phyloP scores from a whole-genome alignment of 805 yeast species.

The Kregervanrija pseudodelftensis region DNA sequence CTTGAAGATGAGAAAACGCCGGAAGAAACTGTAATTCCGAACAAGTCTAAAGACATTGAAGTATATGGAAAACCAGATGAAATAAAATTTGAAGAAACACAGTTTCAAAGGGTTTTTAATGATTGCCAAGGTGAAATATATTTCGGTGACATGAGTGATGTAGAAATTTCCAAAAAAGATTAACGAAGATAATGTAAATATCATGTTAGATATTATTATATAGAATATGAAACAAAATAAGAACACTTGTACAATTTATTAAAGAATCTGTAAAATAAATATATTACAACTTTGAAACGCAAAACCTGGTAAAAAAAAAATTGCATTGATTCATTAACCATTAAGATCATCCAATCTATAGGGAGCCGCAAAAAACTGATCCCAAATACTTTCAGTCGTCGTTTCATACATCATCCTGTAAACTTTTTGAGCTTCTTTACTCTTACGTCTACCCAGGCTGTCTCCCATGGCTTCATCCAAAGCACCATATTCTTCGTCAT shows the following conservation, averaged over 20 bases:
- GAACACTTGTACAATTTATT: neutral
- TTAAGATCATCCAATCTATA: conserved; percentile 12
- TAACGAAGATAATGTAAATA: too few species aligned
- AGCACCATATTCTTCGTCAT: neutral
- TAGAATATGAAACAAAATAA: too few species aligned
- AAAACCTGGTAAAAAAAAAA: neutral
- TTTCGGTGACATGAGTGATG: too few species aligned
- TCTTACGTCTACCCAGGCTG: neutral
- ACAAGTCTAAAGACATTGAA: too few species aligned
- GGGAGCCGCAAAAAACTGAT: conserved; percentile 43
- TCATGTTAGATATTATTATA: too few species aligned
- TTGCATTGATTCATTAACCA: neutral
- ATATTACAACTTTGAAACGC: neutral
- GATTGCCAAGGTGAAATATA: too few species aligned
- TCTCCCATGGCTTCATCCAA: neutral
- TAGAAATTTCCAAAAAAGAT: too few species aligned
- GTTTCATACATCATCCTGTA: conserved; percentile 57
- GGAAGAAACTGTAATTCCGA: neutral
- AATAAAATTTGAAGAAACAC: too few species aligned
- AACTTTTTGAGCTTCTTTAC: conserved; percentile 46
- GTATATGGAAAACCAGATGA: too few species aligned
- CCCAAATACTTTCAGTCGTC: conserved; percentile 64
- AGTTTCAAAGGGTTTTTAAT: too few species aligned
- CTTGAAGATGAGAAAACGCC: neutral
- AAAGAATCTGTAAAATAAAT: neutral